These are phyloP conservation scores for Candida labiduridarum DNA, from an alignment of 1,139 yeast species.

Conservation along the genomic window DNA sequence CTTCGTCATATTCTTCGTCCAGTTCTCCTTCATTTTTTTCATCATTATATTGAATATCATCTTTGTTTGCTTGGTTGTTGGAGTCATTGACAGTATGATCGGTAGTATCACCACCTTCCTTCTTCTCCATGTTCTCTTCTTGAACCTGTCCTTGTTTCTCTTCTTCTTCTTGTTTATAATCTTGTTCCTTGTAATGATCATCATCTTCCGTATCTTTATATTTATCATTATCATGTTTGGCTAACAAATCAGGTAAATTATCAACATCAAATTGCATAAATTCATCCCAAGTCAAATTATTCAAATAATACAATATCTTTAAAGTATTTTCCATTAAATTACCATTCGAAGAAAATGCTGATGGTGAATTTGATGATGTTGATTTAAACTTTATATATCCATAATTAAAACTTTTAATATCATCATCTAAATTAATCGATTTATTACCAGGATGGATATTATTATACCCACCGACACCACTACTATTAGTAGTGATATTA, in stretches of 20 bases:
- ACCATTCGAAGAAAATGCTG: conserved; percentile 13
- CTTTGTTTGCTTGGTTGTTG: too few relatives aligned
- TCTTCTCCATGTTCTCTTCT: neutral
- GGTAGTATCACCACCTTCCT: neutral
- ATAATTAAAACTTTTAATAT: conserved; percentile 25
- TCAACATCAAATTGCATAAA: conserved; percentile 22
- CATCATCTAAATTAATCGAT: conserved; percentile 18
- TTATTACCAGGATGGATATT: neutral
- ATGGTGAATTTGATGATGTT: too few relatives aligned
- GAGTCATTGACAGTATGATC: too few relatives aligned
- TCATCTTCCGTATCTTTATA: conserved; percentile 6
- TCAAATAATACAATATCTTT: conserved; percentile 34
- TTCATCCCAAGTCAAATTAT: conserved; percentile 28
- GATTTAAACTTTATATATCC: conserved; percentile 35
- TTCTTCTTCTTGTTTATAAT: conserved; percentile 2
- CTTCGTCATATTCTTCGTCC: neutral
- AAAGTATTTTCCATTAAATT: conserved; percentile 28
- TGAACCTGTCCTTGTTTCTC: neutral
- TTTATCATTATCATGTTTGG: neutral
- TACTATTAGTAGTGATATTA: too few relatives aligned
- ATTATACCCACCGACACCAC: too few relatives aligned
- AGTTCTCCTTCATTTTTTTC: neutral
- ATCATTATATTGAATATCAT: neutral
- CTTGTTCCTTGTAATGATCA: conserved; percentile 3
- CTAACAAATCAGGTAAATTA: conserved; percentile 10